Evolutionary conservation across 768 basidiomycete genomes (phyloP), one percentile per base, ranked within the genome.

Genomic region (Termitomyces sp.): DNA sequence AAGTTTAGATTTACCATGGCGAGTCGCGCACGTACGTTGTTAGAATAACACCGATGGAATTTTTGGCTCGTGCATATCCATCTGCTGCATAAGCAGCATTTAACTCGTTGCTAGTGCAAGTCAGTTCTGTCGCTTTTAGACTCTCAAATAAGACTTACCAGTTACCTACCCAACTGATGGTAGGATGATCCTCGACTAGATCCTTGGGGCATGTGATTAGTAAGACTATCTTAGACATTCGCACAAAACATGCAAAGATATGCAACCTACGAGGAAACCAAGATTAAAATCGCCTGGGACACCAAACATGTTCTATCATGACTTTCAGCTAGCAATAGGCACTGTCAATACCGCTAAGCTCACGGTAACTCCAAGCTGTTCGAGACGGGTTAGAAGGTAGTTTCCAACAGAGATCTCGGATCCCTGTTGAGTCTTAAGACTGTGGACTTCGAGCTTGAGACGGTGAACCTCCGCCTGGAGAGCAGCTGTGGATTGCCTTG

Each of bases 31-130:
- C 87, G 89, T 97, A 12, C n/a, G n/a, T n/a, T n/a, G 94, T 96
- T 33, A 81, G 71, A 5, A 94, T 71, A 8, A 85, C 90, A 51
- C 90, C 90, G 49, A 92, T 73, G 63, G 82, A 54, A 51, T 86
- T 83, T 62, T 93, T 95, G 53, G 94, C 85, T 57, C 95, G 82
- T 20, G 94, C 92, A 70, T 96, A 96, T 12, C 94, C 94, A 66
- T 95, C 94, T 0, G 92, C 92, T 16, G 94, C 94, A 70, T 97
- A 97, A 0, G 91, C 80, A 0, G 92, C 89, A 62, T 94, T 92
- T 48, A 94, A 77, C 67, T 94, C 89, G 59, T 92, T 92, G 62
- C 90, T 90, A 58, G 0, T 41, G 16, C n/a, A 28, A 22, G 46
- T 56, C 29, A 60, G 37, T 13, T 41, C 18, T 28, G 16, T 0